Evolutionary conservation across 140 eudicot genomes (phyloP), one percentile per base, ranked within the genome.

Genomic region (Stevia rebaudiana): DNA sequence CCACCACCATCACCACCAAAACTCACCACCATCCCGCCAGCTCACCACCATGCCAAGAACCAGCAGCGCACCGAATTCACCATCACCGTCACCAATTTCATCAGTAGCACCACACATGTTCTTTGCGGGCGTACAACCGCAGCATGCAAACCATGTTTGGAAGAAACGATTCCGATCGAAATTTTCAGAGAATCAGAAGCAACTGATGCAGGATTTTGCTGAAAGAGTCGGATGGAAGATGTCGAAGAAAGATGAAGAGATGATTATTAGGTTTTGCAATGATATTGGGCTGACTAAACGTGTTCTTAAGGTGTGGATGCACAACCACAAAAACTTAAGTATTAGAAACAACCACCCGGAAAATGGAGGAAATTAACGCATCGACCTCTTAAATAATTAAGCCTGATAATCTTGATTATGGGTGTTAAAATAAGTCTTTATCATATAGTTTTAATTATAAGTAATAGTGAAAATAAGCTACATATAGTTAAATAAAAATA

Each of bases 301-400:
- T 6, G 87, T 82, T 22, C 70, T 88, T 51, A 88, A 88, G 46
- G 94, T 84, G 11, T 88, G 96, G 96, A 82, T 88, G 85, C 96
- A 82, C 22, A 88, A 88, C 65, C 80, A 84, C 41, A 36, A 36
- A 4, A 33, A 33, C 37, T 3, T 33, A 8, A 33, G 5, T 28
- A 5, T 28, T 58, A 88, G 11, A 19, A 8, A 23, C 31, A 19
- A 52, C 17, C 25, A 12, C 25, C 1, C 5, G 6, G 83, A 65
- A 80, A 58, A 9, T 13, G 40, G 40, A 55, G 62, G 40, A 16
- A 25, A 55, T 17, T n/a, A n/a, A n/a, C n/a, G n/a, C 41, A 18
- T 73, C 88, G 15, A 79, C 83, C 48, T 75, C 79, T 65, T 81
- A 69, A 84, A 28, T 11, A 69, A 84, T 37, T 11, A 40, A 39